phyloP scores from a whole-genome alignment of 768 basidiomycete genomes.

The Pleurotus salmoneostramineus region DNA sequence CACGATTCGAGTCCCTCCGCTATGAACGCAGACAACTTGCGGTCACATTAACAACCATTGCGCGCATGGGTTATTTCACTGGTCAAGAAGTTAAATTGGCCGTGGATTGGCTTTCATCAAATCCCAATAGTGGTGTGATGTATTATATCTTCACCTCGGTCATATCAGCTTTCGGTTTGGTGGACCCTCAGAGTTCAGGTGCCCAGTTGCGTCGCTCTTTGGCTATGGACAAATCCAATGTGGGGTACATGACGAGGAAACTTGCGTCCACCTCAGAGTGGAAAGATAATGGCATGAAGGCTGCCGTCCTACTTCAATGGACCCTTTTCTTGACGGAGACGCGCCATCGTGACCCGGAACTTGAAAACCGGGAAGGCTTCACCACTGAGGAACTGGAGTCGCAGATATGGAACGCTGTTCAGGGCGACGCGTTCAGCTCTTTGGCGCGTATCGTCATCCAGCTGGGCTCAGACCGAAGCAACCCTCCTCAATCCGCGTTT shows the following conservation, averaged over 20 bases:
- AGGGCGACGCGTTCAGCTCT: conserved; percentile 77
- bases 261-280: conserved; percentile 51
- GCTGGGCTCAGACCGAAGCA: conserved; percentile 41
- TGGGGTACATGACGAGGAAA: conserved; percentile 58
- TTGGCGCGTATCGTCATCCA: conserved; percentile 58
- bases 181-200: conserved; percentile 45
- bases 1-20: conserved; percentile 68
- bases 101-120: conserved; percentile 67
- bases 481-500: conserved; percentile 29
- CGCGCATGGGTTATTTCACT: conserved; percentile 58
- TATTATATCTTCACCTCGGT: conserved; percentile 66
- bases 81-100: conserved; percentile 57
- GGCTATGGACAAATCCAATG: conserved; percentile 39
- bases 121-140: conserved; percentile 65
- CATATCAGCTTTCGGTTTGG: conserved; percentile 64
- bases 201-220: conserved; percentile 44
- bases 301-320: conserved; percentile 80
- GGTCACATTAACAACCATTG: conserved; percentile 56
- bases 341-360: conserved; percentile 59
- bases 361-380: conserved; percentile 65
- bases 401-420: conserved; percentile 79
- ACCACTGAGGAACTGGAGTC: conserved; percentile 77
- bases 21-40: conserved; percentile 71
- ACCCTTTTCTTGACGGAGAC: conserved; percentile 79
- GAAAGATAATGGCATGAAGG: conserved; percentile 70